phyloP scores from a whole-genome alignment of 192 early-diverging fungal genomes.

The Backusella parvicylindrica region DNA sequence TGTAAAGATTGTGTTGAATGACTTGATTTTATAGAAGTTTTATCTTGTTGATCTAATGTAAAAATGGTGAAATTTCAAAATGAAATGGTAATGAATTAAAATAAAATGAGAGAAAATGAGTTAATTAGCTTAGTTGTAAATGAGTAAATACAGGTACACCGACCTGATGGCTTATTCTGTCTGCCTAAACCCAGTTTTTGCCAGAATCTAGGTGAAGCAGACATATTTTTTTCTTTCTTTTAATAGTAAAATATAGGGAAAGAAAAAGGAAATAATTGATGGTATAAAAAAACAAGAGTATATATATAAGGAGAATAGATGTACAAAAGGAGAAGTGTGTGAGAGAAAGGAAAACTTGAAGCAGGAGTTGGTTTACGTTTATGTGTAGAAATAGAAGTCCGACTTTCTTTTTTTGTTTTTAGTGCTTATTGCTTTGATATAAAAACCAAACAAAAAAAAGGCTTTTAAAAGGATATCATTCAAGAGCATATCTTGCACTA shows the following conservation, averaged over 20 bases:
- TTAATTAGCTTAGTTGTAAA: too few relatives aligned
- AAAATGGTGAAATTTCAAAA: not conserved
- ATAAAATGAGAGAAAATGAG: not conserved
- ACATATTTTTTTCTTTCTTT: slow-evolving; percentile 5
- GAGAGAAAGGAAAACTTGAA: slow-evolving; percentile 9
- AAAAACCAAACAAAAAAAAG: too few relatives aligned
- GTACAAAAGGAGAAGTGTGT: not conserved
- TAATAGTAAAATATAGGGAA: not conserved
- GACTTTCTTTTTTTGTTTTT: not conserved
- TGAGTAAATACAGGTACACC: not conserved
- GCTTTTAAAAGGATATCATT: not conserved
- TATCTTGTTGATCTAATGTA: slow-evolving; percentile 5
- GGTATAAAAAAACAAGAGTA: not conserved
- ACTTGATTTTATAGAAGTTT: not conserved
- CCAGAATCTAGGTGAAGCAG: slow-evolving; percentile 15
- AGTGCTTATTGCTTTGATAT: not conserved
- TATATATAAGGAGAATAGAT: not conserved
- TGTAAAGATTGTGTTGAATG: not conserved
- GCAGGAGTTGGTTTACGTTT: slow-evolving; percentile 2
- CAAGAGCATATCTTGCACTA: not conserved
- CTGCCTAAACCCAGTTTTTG: slow-evolving; percentile 12
- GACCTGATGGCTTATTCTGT: slow-evolving; percentile 4
- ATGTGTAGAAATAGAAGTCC: not conserved
- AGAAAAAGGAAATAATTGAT: not conserved
- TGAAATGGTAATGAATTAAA: not conserved